These are phyloP conservation scores for Vararia minispora DNA, from an alignment of 768 basidiomycete genomes.

Conservation along the genomic window DNA sequence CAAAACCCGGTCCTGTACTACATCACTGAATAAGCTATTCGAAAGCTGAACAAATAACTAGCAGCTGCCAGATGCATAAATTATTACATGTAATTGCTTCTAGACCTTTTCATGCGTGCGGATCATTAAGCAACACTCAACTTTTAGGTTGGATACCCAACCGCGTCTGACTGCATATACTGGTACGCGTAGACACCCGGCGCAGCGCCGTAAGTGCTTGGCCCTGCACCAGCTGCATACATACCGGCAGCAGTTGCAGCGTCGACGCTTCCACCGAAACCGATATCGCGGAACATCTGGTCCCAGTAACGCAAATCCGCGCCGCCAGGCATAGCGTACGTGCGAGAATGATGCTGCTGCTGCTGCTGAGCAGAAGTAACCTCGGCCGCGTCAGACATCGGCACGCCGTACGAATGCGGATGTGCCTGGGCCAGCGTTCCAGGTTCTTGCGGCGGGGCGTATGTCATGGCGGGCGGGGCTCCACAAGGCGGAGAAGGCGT, in stretches of 20 bases:
- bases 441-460: slow-evolving; percentile 1
- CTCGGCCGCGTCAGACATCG: background rate
- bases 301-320: slow-evolving; percentile 65
- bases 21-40: too few relatives aligned
- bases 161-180: slow-evolving; percentile 12
- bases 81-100: too few relatives aligned
- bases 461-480: background rate
- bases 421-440: background rate
- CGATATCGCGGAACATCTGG: slow-evolving; percentile 66
- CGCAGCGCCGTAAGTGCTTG: background rate
- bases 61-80: too few relatives aligned
- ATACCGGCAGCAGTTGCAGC: slow-evolving; percentile 10
- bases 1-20: too few relatives aligned
- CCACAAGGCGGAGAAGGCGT: too few relatives aligned
- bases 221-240: background rate
- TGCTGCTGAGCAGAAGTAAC: background rate
- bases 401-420: background rate
- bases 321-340: background rate
- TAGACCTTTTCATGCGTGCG: too few relatives aligned
- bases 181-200: slow-evolving; percentile 11
- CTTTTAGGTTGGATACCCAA: slow-evolving; percentile 9
- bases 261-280: slow-evolving; percentile 38
- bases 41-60: too few relatives aligned
- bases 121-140: background rate
- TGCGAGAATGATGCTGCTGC: too few relatives aligned